phyloP scores from a whole-genome alignment of 495 filamentous ascomycete genomes.

The Haplographium delicatum region DNA sequence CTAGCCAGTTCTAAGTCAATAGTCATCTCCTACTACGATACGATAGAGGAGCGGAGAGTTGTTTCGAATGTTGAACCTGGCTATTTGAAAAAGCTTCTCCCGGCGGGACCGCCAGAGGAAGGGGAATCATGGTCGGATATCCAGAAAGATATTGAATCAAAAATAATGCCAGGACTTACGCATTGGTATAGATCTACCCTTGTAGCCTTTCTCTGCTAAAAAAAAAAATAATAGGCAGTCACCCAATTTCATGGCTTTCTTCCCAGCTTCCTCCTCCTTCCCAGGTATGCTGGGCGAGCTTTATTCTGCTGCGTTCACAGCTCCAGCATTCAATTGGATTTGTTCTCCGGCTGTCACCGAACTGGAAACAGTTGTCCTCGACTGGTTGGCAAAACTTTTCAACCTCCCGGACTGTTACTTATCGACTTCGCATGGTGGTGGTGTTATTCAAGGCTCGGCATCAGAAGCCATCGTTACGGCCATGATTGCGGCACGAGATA shows the following conservation, averaged over 20 bases:
- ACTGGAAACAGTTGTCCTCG: slow-evolving; percentile 88
- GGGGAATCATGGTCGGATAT: slow-evolving; percentile 77
- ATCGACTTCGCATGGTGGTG: slow-evolving; percentile 64
- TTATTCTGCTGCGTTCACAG: slow-evolving; percentile 82
- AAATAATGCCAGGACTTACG: slow-evolving; percentile 91
- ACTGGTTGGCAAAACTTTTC: slow-evolving; percentile 80
- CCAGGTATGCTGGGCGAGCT: slow-evolving; percentile 90
- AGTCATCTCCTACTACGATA: slow-evolving; percentile 85
- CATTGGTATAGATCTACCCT: slow-evolving; percentile 60
- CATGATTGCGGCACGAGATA: slow-evolving; percentile 85
- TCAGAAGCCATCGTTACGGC: slow-evolving; percentile 83
- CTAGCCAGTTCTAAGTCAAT: slow-evolving; percentile 14
- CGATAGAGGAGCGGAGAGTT: slow-evolving; percentile 63
- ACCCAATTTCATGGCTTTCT: slow-evolving; percentile 97
- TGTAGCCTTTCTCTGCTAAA: background rate
- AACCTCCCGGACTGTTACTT: slow-evolving; percentile 70
- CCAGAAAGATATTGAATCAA: slow-evolving; percentile 76
- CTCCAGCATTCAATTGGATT: slow-evolving; percentile 95
- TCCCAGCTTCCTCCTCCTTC: slow-evolving; percentile 75
- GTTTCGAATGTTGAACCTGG: slow-evolving; percentile 77
- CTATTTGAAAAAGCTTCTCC: slow-evolving; percentile 78
- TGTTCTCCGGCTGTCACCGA: slow-evolving; percentile 95
- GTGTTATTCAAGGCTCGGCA: slow-evolving; percentile 92
- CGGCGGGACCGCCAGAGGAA: slow-evolving; percentile 62
- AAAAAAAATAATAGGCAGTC: slow-evolving; percentile 50